Conservation (phyloP, 192 early-diverging fungal species). For the Borealophlyctis nickersoniae region DNA sequence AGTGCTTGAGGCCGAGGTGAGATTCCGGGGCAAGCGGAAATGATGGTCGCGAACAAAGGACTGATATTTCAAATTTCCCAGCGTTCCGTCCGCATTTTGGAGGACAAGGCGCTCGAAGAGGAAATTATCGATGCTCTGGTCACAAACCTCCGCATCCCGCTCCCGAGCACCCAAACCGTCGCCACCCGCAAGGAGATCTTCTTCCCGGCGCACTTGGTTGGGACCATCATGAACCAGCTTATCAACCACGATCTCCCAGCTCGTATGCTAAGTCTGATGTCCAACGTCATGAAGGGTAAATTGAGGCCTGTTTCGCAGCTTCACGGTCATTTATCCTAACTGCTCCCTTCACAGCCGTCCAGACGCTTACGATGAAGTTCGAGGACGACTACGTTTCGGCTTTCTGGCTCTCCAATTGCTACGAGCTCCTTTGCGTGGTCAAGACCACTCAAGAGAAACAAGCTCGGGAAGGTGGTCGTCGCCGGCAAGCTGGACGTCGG, state of each 20-base stretch:
- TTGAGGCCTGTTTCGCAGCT: neutral
- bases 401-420: slow-evolving; percentile 97
- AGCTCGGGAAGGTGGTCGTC: slow-evolving; percentile 52
- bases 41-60: too few relatives aligned
- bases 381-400: slow-evolving; percentile 83
- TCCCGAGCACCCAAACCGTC: slow-evolving; percentile 73
- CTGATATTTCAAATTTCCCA: too few relatives aligned
- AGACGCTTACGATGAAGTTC: slow-evolving; percentile 59
- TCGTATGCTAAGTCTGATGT: slow-evolving; percentile 79
- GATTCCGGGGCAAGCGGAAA: too few relatives aligned
- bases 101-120: slow-evolving; percentile 53
- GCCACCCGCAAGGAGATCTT: slow-evolving; percentile 83
- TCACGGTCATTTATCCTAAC: too few relatives aligned
- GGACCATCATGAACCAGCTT: slow-evolving; percentile 79
- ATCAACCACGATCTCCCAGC: slow-evolving; percentile 77
- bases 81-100: slow-evolving; percentile 42
- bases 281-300: slow-evolving; percentile 73
- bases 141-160: slow-evolving; percentile 82
- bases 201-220: slow-evolving; percentile 93
- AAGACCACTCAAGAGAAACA: slow-evolving; percentile 59
- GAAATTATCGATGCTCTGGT: slow-evolving; percentile 91
- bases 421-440: slow-evolving; percentile 90
- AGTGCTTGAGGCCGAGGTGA: neutral
- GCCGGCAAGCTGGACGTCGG: slow-evolving; percentile 16
- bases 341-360: slow-evolving; percentile 34